phyloP scores from a whole-genome alignment of 2,329 filamentous ascomycete species.

The Trichoderma aggressivum region DNA sequence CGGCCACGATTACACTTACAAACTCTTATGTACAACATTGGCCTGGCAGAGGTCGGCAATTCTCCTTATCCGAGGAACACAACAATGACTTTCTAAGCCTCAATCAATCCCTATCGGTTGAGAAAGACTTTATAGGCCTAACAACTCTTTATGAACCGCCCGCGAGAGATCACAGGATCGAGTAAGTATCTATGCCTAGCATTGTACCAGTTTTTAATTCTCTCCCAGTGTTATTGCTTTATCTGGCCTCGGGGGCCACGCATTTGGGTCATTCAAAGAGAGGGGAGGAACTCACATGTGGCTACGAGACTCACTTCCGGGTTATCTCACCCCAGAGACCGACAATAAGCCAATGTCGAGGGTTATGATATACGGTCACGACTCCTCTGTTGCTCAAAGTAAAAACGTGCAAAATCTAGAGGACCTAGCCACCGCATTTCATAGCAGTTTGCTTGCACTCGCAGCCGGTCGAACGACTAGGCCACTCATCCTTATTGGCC shows the following conservation, averaged over 20 bases:
- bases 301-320: conserved; percentile 3
- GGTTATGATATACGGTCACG: neutral
- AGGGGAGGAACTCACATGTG: neutral
- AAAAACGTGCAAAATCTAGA: neutral
- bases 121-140: neutral
- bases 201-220: neutral
- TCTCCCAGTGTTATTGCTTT: neutral
- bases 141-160: neutral
- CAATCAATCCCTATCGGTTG: conserved; percentile 8
- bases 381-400: neutral
- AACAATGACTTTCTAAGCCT: neutral
- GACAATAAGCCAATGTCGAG: neutral
- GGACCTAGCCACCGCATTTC: neutral
- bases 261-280: neutral
- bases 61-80: neutral
- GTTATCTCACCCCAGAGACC: neutral
- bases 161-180: neutral
- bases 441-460: neutral
- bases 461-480: neutral
- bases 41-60: neutral
- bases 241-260: neutral
- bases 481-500: neutral
- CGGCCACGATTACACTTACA: neutral
- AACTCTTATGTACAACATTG: neutral
- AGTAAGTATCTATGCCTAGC: neutral